These are phyloP conservation scores for Wickerhamiella nectarea DNA, from an alignment of 805 yeast genomes.

Conservation along the genomic window DNA sequence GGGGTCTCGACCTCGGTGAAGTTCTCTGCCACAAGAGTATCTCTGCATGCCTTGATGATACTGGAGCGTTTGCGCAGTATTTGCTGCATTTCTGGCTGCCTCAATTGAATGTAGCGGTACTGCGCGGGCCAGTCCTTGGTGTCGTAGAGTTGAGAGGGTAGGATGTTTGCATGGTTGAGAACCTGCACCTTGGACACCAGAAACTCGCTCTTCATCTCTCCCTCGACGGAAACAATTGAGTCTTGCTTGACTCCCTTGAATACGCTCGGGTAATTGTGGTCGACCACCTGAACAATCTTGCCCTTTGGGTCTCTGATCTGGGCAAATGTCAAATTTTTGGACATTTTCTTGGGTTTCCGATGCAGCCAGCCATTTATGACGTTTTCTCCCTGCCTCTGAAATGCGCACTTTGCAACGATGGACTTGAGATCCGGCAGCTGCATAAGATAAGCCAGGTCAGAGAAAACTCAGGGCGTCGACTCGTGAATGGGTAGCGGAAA, in stretches of 20 bases:
- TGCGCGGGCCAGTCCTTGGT: constrained; percentile 59
- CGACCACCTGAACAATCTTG: constrained; percentile 44
- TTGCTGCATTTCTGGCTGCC: constrained; percentile 30
- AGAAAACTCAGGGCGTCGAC: neutral
- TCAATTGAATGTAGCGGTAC: constrained; percentile 65
- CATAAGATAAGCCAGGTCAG: neutral
- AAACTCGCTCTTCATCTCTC: constrained; percentile 39
- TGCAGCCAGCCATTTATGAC: constrained; percentile 74
- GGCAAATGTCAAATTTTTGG: constrained; percentile 55
- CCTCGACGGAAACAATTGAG: constrained; percentile 58
- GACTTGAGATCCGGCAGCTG: constrained; percentile 6
- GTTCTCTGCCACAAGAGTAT: constrained; percentile 26
- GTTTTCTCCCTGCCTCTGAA: constrained; percentile 11
- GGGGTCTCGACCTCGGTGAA: constrained; percentile 92
- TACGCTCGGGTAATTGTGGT: constrained; percentile 29
- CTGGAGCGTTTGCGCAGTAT: constrained; percentile 26
- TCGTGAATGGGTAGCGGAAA: no score
- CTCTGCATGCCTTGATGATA: constrained; percentile 27
- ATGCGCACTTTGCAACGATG: constrained; percentile 9
- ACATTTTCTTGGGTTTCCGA: constrained; percentile 54
- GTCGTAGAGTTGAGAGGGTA: constrained; percentile 53
- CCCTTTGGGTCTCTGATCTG: constrained; percentile 65
- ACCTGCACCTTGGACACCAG: constrained; percentile 37
- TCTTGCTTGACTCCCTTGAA: constrained; percentile 47
- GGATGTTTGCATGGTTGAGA: constrained; percentile 48